A percentile compares a stretch with the other conserved stretches of the same genome.
These are phyloP conservation scores for Penicillium sp. DNA, from an alignment of 2,329 filamentous ascomycete genomes.

Conservation along the genomic window DNA sequence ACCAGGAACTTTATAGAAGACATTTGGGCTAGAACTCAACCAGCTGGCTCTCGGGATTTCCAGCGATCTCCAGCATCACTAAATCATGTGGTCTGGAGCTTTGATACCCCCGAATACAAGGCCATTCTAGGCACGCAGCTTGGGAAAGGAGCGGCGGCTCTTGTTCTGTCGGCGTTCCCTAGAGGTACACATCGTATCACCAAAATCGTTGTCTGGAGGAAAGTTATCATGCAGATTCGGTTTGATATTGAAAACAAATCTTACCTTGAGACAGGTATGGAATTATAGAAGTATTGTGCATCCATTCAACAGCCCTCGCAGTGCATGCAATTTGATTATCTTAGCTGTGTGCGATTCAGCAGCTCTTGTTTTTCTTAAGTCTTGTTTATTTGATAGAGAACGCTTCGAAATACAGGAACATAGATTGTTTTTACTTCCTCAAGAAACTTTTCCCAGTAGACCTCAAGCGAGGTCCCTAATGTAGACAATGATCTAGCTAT, in stretches of 20 bases:
- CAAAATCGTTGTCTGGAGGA: background rate
- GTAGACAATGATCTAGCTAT: too few species aligned
- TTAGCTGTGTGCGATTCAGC: background rate
- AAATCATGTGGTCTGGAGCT: background rate
- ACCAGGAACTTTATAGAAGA: background rate
- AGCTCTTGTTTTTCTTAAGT: background rate
- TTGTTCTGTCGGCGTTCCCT: background rate
- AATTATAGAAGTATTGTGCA: background rate
- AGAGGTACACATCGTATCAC: background rate
- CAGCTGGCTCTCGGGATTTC: background rate
- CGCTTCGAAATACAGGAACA: background rate
- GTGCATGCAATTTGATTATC: background rate
- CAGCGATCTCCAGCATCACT: background rate
- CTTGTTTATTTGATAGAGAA: background rate
- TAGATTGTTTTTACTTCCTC: background rate
- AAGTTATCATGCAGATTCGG: background rate
- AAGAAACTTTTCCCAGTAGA: background rate
- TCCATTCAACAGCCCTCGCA: background rate
- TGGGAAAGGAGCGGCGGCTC: constrained; percentile 1
- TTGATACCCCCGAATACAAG: background rate
- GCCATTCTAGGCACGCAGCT: constrained; percentile 1
- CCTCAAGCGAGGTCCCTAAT: too few species aligned
- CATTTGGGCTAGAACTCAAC: background rate
- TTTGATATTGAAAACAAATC: background rate
- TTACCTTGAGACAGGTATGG: background rate